phyloP scores from a whole-genome alignment of 2,329 filamentous ascomycete genomes.

The Talaromyces sp. region DNA sequence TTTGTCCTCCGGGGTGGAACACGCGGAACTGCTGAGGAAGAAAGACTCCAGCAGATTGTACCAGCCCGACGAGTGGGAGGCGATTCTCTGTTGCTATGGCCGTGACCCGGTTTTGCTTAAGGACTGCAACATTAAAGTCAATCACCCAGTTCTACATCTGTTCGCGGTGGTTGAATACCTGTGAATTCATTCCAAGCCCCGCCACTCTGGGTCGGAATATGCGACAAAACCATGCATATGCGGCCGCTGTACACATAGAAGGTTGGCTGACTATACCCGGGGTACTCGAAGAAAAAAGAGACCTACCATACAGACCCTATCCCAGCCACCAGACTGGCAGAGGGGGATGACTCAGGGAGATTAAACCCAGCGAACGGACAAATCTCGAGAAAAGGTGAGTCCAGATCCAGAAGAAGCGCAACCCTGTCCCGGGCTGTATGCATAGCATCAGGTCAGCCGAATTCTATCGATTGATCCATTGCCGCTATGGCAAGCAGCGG shows the following conservation, averaged over 20 bases:
- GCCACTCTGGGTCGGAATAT: slow-evolving; percentile 40
- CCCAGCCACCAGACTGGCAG: slow-evolving; percentile 35
- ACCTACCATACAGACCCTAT: slow-evolving; percentile 31
- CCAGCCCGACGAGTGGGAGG: slow-evolving; percentile 35
- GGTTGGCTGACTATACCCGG: too few species aligned
- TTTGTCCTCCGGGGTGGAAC: slow-evolving; percentile 41
- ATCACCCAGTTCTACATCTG: too few species aligned
- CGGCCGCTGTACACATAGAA: too few species aligned
- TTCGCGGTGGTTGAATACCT: too few species aligned
- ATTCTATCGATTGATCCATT: too few species aligned
- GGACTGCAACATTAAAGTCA: too few species aligned
- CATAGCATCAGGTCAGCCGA: too few species aligned
- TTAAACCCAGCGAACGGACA: slow-evolving; percentile 33
- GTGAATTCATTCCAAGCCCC: slow-evolving; percentile 39
- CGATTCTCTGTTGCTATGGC: slow-evolving; percentile 38
- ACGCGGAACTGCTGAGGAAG: slow-evolving; percentile 43
- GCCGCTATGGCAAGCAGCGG: too few species aligned
- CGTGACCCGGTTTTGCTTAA: slow-evolving; percentile 35
- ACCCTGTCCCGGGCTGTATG: slow-evolving; percentile 35
- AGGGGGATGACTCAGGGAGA: slow-evolving; percentile 31
- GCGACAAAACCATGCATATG: slow-evolving; percentile 35
- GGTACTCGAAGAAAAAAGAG: too few species aligned
- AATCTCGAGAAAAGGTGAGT: slow-evolving; percentile 39
- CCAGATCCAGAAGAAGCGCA: slow-evolving; percentile 32
- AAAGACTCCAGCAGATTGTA: slow-evolving; percentile 41